Evolutionary conservation across 345 rosid species (phyloP).

Genomic region (Hirschfeldia incana): DNA sequence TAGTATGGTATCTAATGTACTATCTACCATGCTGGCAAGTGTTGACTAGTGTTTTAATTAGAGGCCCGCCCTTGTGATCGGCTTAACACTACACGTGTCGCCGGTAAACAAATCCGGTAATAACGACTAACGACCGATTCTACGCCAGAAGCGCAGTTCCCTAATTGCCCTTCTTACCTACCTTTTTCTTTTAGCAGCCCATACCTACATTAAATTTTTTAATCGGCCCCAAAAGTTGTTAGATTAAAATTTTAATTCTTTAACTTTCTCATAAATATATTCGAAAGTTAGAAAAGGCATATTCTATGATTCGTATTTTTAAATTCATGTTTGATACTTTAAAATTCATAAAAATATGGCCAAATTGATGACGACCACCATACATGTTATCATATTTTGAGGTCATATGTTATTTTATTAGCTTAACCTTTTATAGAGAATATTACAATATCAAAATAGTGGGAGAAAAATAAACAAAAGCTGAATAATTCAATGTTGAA

Average conservation of each 20-base stretch:
- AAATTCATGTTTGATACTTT: not conserved
- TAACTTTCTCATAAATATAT: not conserved
- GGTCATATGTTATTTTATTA: not conserved
- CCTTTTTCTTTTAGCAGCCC: not conserved
- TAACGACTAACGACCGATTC: slow-evolving; percentile 8
- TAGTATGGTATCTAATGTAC: slow-evolving; percentile 1
- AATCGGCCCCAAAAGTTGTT: not conserved
- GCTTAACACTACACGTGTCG: slow-evolving; percentile 18
- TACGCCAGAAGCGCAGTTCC: not conserved
- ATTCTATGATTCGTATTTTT: not conserved
- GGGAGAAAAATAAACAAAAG: not conserved
- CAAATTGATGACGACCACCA: not conserved
- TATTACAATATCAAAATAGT: not conserved
- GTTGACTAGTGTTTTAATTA: not conserved
- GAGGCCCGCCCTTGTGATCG: not conserved
- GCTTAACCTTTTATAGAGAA: not conserved
- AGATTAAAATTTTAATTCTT: not conserved
- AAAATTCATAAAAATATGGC: not conserved
- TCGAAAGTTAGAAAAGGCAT: not conserved
- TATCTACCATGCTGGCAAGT: not conserved
- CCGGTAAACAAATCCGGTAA: slow-evolving; percentile 4
- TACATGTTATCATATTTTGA: not conserved
- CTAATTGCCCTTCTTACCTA: not conserved
- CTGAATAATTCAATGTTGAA: slow-evolving; percentile 15
- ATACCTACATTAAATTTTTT: not conserved